Base-by-base conservation (phyloP, 1,284 basidiomycete species). In the Sutorius eximius region DNA sequence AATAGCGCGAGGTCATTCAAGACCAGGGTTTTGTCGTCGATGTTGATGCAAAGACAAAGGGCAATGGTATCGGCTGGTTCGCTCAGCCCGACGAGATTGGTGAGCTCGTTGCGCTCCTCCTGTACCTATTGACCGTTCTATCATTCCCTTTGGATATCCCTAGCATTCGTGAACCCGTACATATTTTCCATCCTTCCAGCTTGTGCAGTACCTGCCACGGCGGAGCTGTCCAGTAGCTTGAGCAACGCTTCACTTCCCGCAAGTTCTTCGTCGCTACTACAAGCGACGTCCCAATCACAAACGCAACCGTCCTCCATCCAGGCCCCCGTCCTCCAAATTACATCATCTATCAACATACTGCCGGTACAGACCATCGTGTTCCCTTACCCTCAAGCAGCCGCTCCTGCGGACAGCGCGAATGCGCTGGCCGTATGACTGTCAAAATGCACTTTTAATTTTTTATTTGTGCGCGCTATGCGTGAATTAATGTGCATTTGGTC, bases 131-230 rank as follows among this genome's bases (percentile, higher is more conserved):
- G 43, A 33, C 9, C 2, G 1, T 38, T 34, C 0, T 5, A n/a
- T n/a, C n/a, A 12, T 52, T 30, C 37, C 16, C 10, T 2, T 24
- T 38, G 29, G 29, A 33, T 7, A 2, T 32, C 8, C 36, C 41
- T 53, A 91, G 93, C 86, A 1, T 91, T 86, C 57, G 76, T 90
- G 34, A 89, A 87, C 62, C 95, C 95, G 1, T 96, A 94, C 67
- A 80, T 97, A 37, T 83, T 96, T 65, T 86, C 91, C 1, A 75
- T 91, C 12, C 75, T 95, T 6, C 88, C 93, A 1, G 73, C 87
- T 0, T 85, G 86, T 1, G 77, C 83, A 2, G 77, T 87, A 3
- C 77, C 84, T 2, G 59, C 66, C 2, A 63, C 68, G 1, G 62
- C 62, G 37, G 68, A 70, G 45, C 13, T 7, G 12, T 51, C 51